phyloP scores from a whole-genome alignment of 2,329 filamentous ascomycete genomes.

The Ambrosiella beaveri region DNA sequence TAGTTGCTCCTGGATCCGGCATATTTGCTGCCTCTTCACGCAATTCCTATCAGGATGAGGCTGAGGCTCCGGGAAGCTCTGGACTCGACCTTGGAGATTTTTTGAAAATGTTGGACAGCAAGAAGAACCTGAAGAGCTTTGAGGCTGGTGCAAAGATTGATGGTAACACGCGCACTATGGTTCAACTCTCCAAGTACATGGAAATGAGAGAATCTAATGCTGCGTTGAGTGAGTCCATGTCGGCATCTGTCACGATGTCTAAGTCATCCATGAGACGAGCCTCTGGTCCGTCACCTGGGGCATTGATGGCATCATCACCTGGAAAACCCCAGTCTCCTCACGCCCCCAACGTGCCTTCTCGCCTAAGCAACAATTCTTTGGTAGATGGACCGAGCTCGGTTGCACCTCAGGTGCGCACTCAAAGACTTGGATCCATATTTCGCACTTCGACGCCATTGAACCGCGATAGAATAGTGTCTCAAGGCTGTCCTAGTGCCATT shows the following conservation, averaged over 20 bases:
- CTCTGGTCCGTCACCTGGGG: conserved; percentile 42
- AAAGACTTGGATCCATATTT: neutral
- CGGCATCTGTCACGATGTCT: conserved; percentile 71
- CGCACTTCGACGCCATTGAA: neutral
- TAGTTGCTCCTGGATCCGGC: conserved; percentile 54
- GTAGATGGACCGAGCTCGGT: neutral
- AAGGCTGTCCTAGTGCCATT: conserved; percentile 40
- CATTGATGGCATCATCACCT: conserved; percentile 72
- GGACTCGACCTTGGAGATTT: conserved; percentile 68
- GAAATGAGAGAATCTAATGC: conserved; percentile 80
- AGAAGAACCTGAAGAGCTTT: conserved; percentile 72
- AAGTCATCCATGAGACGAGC: conserved; percentile 39
- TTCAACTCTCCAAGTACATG: conserved; percentile 71
- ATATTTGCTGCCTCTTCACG: conserved; percentile 55
- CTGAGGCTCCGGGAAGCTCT: conserved; percentile 20
- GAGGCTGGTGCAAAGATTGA: conserved; percentile 46
- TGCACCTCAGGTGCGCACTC: neutral
- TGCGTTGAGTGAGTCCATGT: conserved; percentile 80
- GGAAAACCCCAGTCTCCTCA: conserved; percentile 73
- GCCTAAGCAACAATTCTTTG: conserved; percentile 86
- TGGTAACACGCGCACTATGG: conserved; percentile 54
- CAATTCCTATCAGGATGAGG: conserved; percentile 60
- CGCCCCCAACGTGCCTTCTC: conserved; percentile 80
- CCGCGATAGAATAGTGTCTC: conserved; percentile 25
- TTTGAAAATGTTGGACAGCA: conserved; percentile 69